phyloP scores from a whole-genome alignment of 2,329 filamentous ascomycete species.

The Cercospora beticola region DNA sequence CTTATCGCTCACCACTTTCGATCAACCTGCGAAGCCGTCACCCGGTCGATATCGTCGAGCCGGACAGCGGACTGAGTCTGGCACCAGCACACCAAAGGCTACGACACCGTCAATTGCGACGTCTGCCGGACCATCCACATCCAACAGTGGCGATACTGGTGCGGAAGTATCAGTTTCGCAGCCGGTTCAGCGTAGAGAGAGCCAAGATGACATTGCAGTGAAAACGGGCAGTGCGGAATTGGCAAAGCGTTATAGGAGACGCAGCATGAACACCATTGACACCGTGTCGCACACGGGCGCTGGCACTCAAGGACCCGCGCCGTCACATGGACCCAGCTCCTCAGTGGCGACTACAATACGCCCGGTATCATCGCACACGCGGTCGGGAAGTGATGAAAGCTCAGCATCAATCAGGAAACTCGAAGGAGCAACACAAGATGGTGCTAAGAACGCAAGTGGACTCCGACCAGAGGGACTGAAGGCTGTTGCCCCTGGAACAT shows the following conservation, averaged over 20 bases:
- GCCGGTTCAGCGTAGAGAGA: slow-evolving; percentile 38
- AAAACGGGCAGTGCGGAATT: slow-evolving; percentile 62
- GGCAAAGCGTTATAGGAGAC: slow-evolving; percentile 73
- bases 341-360: slow-evolving; percentile 35
- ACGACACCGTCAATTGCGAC: slow-evolving; percentile 41
- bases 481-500: slow-evolving; percentile 36
- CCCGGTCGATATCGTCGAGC: slow-evolving; percentile 82
- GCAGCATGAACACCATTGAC: slow-evolving; percentile 73
- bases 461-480: slow-evolving; percentile 19
- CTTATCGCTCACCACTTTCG: slow-evolving; percentile 55
- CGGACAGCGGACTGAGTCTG: slow-evolving; percentile 54
- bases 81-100: slow-evolving; percentile 37
- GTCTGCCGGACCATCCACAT: slow-evolving; percentile 54
- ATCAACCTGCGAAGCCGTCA: slow-evolving; percentile 62
- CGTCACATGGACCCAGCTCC: slow-evolving; percentile 32
- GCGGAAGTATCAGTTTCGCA: slow-evolving; percentile 22
- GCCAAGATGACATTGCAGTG: slow-evolving; percentile 70
- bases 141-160: slow-evolving; percentile 53
- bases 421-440: slow-evolving; percentile 21
- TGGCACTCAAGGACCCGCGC: slow-evolving; percentile 29
- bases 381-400: slow-evolving; percentile 39
- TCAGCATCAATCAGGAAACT: slow-evolving; percentile 21
- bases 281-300: slow-evolving; percentile 33
- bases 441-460: slow-evolving; percentile 18
- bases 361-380: slow-evolving; percentile 36